Evolutionary conservation across 1,284 basidiomycete species (phyloP).

Genomic region (Cutaneotrichosporon cyanovorans): DNA sequence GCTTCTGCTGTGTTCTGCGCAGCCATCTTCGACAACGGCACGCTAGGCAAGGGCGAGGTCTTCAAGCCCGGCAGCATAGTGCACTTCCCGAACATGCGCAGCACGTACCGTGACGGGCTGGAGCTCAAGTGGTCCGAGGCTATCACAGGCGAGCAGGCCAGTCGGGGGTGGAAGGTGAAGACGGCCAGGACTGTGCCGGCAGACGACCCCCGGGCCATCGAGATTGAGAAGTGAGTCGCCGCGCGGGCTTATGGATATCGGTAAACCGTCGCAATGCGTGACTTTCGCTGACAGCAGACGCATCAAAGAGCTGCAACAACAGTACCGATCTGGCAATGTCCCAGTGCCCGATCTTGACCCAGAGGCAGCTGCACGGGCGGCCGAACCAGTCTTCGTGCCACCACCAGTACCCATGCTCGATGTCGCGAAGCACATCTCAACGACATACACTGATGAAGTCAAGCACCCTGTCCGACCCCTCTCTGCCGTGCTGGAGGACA

Average conservation of each 20-base stretch:
- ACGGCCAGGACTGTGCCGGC: constrained; percentile 3
- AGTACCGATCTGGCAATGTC: background rate
- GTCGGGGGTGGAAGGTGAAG: constrained; percentile 19
- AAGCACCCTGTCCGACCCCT: constrained; percentile 22
- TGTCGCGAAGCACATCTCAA: constrained; percentile 2
- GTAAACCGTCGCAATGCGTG: too few relatives aligned
- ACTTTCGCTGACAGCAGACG: constrained; percentile 16
- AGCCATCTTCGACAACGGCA: background rate
- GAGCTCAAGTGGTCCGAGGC: constrained; percentile 32
- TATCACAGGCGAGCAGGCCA: constrained; percentile 19
- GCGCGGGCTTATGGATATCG: too few relatives aligned
- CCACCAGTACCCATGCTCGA: background rate
- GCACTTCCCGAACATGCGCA: constrained; percentile 23
- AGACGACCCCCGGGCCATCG: constrained; percentile 16
- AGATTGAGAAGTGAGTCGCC: constrained; percentile 28
- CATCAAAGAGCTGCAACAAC: constrained; percentile 1
- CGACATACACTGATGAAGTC: constrained; percentile 11
- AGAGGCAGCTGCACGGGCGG: background rate
- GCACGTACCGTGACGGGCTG: constrained; percentile 17
- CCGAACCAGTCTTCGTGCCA: background rate
- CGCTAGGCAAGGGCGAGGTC: too few relatives aligned
- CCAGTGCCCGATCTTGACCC: background rate
- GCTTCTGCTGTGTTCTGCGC: constrained; percentile 4
- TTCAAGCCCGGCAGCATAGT: constrained; percentile 20
- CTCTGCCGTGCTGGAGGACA: constrained; percentile 16